These are phyloP conservation scores for Alternaria postmessia DNA, from an alignment of 2,329 filamentous ascomycete species.

Conservation along the genomic window DNA sequence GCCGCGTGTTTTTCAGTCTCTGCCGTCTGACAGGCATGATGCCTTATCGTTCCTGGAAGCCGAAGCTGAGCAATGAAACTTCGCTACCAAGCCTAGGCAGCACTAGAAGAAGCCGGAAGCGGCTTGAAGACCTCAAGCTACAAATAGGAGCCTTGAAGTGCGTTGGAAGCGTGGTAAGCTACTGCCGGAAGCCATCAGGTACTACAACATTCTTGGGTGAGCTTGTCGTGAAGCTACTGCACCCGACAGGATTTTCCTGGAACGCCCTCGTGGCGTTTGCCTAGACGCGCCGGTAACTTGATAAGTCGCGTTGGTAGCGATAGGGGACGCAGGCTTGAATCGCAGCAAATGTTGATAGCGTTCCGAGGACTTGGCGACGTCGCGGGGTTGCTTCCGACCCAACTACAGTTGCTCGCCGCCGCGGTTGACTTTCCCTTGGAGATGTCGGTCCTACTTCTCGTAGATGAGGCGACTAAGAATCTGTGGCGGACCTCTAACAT, in stretches of 20 bases:
- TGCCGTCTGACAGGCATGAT: background rate
- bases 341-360: background rate
- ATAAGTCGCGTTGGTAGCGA: background rate
- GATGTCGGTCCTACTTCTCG: constrained; percentile 1
- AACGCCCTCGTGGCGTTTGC: background rate
- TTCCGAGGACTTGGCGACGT: constrained; percentile 3
- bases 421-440: background rate
- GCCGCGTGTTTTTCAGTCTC: background rate
- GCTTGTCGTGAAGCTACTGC: background rate
- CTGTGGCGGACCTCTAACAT: background rate
- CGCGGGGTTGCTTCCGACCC: background rate
- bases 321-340: background rate
- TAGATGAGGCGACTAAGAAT: background rate
- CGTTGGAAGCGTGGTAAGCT: background rate
- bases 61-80: background rate
- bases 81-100: background rate
- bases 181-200: background rate
- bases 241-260: background rate
- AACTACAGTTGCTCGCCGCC: background rate
- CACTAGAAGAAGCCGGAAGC: background rate
- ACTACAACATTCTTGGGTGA: background rate
- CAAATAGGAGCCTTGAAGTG: background rate
- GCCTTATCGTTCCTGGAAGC: background rate
- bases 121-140: background rate
- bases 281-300: background rate